A percentile compares a stretch with the other conserved stretches of the same genome.
Evolutionary conservation across 2,329 filamentous ascomycete genomes (phyloP).

Genomic region (Aspergillus pseudoterreus): DNA sequence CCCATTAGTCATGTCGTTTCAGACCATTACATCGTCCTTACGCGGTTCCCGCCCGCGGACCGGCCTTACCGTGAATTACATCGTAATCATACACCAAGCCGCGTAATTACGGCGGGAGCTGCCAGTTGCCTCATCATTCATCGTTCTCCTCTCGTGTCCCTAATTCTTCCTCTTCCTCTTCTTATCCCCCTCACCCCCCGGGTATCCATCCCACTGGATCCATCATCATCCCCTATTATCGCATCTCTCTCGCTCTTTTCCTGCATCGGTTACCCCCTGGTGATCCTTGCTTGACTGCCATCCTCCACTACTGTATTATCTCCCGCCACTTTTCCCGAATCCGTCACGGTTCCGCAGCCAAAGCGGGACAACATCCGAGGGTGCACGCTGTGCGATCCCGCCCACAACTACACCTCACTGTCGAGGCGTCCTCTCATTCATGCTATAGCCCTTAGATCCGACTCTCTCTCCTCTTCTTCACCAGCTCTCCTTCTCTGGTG

Average conservation of each 20-base stretch:
- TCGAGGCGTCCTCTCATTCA: constrained; percentile 36
- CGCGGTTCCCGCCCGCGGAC: neutral
- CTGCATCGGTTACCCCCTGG: neutral
- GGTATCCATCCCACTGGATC: neutral
- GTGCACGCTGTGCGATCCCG: constrained; percentile 29
- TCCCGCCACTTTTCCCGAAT: constrained; percentile 28
- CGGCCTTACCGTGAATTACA: too few relatives aligned
- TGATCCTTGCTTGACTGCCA: constrained; percentile 5
- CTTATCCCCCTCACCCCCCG: neutral
- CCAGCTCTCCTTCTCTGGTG: constrained; percentile 48
- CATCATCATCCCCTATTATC: neutral
- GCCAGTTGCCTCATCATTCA: constrained; percentile 2
- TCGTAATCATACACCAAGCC: too few relatives aligned
- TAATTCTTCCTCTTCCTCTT: neutral
- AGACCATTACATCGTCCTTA: neutral
- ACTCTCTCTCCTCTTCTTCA: constrained; percentile 46
- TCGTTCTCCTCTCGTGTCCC: neutral
- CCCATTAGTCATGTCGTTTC: neutral
- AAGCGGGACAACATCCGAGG: constrained; percentile 37
- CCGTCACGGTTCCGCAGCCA: constrained; percentile 28
- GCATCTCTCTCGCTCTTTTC: neutral
- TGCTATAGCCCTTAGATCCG: constrained; percentile 51
- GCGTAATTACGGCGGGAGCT: neutral
- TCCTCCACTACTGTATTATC: constrained; percentile 8
- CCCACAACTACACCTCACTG: constrained; percentile 24